Evolutionary conservation across 192 early-diverging fungal species (phyloP).

Genomic region (Dissophora globulifera): DNA sequence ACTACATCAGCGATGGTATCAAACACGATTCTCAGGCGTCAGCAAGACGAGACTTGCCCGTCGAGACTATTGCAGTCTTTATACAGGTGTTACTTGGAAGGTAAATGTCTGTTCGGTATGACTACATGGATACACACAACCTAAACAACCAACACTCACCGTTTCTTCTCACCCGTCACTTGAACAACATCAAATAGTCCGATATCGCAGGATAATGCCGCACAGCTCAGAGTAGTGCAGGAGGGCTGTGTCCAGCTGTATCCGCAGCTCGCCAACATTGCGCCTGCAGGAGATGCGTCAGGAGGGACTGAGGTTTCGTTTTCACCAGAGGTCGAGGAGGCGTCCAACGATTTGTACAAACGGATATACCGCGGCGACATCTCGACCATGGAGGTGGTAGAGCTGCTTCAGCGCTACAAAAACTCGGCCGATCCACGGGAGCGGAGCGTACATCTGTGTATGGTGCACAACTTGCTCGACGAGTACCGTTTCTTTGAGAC

Average conservation of each 20-base stretch:
- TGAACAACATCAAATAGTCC: constrained; percentile 28
- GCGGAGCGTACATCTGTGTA: constrained; percentile 86
- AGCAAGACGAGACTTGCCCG: constrained; percentile 55
- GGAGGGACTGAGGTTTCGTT: constrained; percentile 59
- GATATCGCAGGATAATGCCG: constrained; percentile 71
- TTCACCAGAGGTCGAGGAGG: constrained; percentile 78
- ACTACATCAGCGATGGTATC: constrained; percentile 77
- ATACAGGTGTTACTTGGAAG: constrained; percentile 69
- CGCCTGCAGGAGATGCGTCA: constrained; percentile 49
- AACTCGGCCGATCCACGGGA: constrained; percentile 80
- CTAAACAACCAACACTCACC: too few relatives aligned
- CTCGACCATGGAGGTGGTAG: constrained; percentile 84
- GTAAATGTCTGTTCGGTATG: constrained; percentile 25
- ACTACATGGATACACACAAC: not conserved
- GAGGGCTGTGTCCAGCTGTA: constrained; percentile 62
- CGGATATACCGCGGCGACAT: constrained; percentile 83
- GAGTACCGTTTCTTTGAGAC: constrained; percentile 95
- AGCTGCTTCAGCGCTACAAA: constrained; percentile 82
- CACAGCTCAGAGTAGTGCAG: constrained; percentile 65
- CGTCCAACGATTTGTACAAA: constrained; percentile 80
- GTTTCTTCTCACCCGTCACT: not conserved
- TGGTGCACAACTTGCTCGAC: constrained; percentile 94
- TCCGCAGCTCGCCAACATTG: constrained; percentile 58
- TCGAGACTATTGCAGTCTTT: constrained; percentile 76
- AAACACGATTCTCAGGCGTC: constrained; percentile 55